These are phyloP conservation scores for Sechiopsis laciniata DNA, from an alignment of 306 rosid genomes.

Conservation along the genomic window DNA sequence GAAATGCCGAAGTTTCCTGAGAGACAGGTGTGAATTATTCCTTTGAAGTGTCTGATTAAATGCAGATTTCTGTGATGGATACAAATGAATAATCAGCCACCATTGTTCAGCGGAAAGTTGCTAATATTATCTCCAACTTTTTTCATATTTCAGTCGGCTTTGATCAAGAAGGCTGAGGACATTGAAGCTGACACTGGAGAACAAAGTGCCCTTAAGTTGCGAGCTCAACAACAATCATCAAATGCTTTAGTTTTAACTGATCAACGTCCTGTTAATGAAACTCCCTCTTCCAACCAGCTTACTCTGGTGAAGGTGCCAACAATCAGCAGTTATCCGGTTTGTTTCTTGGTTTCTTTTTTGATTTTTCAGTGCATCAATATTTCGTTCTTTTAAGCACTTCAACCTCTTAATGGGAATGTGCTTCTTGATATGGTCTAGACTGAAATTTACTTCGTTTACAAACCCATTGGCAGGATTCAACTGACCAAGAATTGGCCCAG, in stretches of 20 bases:
- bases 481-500: slow-evolving; percentile 41
- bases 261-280: slow-evolving; percentile 61
- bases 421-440: not conserved
- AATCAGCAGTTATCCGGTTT: slow-evolving; percentile 43
- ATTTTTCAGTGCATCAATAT: not conserved
- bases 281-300: slow-evolving; percentile 56
- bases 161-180: slow-evolving; percentile 93
- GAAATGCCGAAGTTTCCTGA: slow-evolving; percentile 99
- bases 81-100: not conserved
- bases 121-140: slow-evolving; percentile 16
- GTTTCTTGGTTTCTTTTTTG: slow-evolving; percentile 21
- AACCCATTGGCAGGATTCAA: slow-evolving; percentile 51
- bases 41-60: slow-evolving; percentile 21
- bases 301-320: slow-evolving; percentile 72
- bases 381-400: not conserved
- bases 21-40: slow-evolving; percentile 61
- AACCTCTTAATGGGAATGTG: slow-evolving; percentile 2
- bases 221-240: slow-evolving; percentile 83
- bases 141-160: slow-evolving; percentile 61
- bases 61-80: slow-evolving; percentile 9
- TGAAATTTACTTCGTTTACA: slow-evolving; percentile 9
- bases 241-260: slow-evolving; percentile 90
- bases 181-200: slow-evolving; percentile 88
- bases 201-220: slow-evolving; percentile 85
- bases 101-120: not conserved